A percentile compares a stretch with the other conserved stretches of the same genome.
These are phyloP conservation scores for Trichoderma gamsii DNA, from an alignment of 495 filamentous ascomycete genomes.

Conservation along the genomic window DNA sequence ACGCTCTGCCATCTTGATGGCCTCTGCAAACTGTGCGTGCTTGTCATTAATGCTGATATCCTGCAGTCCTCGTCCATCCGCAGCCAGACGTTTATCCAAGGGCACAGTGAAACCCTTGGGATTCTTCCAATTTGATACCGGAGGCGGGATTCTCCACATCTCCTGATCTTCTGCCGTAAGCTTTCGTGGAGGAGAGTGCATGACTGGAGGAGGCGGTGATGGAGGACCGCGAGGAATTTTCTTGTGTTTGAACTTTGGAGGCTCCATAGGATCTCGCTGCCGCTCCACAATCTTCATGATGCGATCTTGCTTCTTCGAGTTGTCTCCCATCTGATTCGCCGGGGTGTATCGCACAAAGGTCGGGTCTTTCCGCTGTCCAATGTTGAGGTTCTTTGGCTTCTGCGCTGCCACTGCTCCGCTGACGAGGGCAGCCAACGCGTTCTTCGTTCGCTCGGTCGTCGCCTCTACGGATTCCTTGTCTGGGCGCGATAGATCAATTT, in stretches of 20 bases:
- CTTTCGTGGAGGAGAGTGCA: slow-evolving; percentile 93
- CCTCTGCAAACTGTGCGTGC: slow-evolving; percentile 93
- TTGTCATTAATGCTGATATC: slow-evolving; percentile 99
- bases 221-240: slow-evolving; percentile 95
- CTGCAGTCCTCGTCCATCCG: slow-evolving; percentile 85
- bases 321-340: slow-evolving; percentile 95
- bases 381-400: slow-evolving; percentile 90
- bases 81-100: slow-evolving; percentile 92
- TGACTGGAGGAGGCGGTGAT: slow-evolving; percentile 83
- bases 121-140: slow-evolving; percentile 99
- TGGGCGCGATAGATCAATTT: slow-evolving; percentile 83
- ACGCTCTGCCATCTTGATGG: slow-evolving; percentile 85
- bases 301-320: slow-evolving; percentile 76
- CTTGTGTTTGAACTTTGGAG: slow-evolving; percentile 97
- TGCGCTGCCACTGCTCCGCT: slow-evolving; percentile 82
- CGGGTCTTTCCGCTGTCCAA: slow-evolving; percentile 67
- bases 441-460: slow-evolving; percentile 81
- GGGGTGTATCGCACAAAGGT: slow-evolving; percentile 96
- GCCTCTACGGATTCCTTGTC: slow-evolving; percentile 75
- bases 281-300: slow-evolving; percentile 98
- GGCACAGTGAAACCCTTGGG: slow-evolving; percentile 97
- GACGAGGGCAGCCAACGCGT: slow-evolving; percentile 74
- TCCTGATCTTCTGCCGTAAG: slow-evolving; percentile 96
- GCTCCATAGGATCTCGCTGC: slow-evolving; percentile 95
- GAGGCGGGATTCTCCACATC: slow-evolving; percentile 90